These are phyloP conservation scores for Warburgia ugandensis DNA, from an alignment of 164 flowering plant species.

Conservation along the genomic window DNA sequence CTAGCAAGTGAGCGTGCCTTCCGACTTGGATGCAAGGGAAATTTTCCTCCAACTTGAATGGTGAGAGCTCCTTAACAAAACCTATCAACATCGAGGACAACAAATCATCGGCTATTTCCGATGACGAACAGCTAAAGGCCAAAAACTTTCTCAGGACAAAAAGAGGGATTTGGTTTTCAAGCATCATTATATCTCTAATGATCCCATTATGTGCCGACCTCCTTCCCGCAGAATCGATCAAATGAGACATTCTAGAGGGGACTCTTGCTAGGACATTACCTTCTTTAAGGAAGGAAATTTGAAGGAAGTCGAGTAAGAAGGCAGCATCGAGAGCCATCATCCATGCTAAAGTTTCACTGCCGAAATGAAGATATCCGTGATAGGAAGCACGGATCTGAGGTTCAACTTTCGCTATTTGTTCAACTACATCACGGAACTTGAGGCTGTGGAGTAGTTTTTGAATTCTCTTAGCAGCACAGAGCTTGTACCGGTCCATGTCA, in stretches of 20 bases:
- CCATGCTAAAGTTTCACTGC: constrained; percentile 22
- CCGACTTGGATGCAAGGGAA: not conserved
- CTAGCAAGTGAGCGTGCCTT: too few relatives aligned
- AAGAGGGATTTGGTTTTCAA: constrained; percentile 27
- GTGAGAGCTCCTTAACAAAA: constrained; percentile 28
- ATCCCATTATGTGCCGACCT: constrained; percentile 18
- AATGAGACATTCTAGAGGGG: constrained; percentile 10
- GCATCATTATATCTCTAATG: constrained; percentile 23
- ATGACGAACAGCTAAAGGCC: constrained; percentile 4
- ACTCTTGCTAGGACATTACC: not conserved
- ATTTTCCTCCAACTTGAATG: constrained; percentile 16
- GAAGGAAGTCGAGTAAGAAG: constrained; percentile 27
- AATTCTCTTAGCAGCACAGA: constrained; percentile 1
- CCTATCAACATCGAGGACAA: constrained; percentile 26
- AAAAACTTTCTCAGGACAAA: constrained; percentile 14
- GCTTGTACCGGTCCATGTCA: constrained; percentile 12
- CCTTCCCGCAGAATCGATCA: constrained; percentile 12
- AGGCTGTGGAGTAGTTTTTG: constrained; percentile 9
- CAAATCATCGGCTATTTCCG: constrained; percentile 15
- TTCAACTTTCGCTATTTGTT: constrained; percentile 13
- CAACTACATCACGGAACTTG: constrained; percentile 14
- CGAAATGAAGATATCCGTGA: constrained; percentile 21
- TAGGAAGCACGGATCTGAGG: constrained; percentile 17
- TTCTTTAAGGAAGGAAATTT: constrained; percentile 10
- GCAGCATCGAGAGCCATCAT: constrained; percentile 23